phyloP scores from a whole-genome alignment of 495 filamentous ascomycete genomes.

The Pyrenopolyporus hunteri region DNA sequence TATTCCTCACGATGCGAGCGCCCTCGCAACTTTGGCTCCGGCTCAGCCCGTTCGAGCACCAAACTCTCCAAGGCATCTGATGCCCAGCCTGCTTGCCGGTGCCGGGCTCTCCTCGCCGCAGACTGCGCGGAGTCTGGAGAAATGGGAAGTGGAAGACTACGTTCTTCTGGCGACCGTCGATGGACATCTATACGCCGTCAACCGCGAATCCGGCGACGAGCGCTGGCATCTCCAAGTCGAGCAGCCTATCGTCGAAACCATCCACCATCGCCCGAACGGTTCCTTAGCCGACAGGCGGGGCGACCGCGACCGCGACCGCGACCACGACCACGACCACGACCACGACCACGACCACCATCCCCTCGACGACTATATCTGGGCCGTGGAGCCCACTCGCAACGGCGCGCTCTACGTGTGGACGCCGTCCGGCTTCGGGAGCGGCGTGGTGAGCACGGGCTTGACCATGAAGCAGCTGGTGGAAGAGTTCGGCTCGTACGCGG shows the following conservation, averaged over 20 bases:
- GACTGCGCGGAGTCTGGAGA: conserved; percentile 94
- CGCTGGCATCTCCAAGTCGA: conserved; percentile 85
- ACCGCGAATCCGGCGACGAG: conserved; percentile 80
- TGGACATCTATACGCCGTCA: conserved; percentile 90
- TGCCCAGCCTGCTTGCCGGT: conserved; percentile 49
- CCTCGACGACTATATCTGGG: conserved; percentile 90
- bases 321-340: conserved; percentile 71
- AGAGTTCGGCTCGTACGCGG: conserved; percentile 72
- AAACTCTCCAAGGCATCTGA: conserved; percentile 68
- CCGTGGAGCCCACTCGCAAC: conserved; percentile 89
- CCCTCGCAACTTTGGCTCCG: conserved; percentile 93
- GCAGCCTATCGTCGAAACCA: conserved; percentile 87
- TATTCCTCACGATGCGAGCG: conserved; percentile 81
- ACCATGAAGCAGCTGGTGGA: conserved; percentile 86
- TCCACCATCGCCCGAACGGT: conserved; percentile 75
- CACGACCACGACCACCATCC: conserved; percentile 57
- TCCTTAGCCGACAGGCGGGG: conserved; percentile 60
- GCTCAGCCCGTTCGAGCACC: conserved; percentile 85
- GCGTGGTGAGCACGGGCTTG: conserved; percentile 78
- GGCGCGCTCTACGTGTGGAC: conserved; percentile 89
- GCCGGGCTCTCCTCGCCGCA: conserved; percentile 77
- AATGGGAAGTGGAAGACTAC: conserved; percentile 99
- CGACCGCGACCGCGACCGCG: conserved; percentile 56
- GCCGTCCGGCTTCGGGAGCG: conserved; percentile 68
- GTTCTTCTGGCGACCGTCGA: conserved; percentile 99